phyloP scores from a whole-genome alignment of 2,329 filamentous ascomycete genomes.

The Biscogniauxia sp. region DNA sequence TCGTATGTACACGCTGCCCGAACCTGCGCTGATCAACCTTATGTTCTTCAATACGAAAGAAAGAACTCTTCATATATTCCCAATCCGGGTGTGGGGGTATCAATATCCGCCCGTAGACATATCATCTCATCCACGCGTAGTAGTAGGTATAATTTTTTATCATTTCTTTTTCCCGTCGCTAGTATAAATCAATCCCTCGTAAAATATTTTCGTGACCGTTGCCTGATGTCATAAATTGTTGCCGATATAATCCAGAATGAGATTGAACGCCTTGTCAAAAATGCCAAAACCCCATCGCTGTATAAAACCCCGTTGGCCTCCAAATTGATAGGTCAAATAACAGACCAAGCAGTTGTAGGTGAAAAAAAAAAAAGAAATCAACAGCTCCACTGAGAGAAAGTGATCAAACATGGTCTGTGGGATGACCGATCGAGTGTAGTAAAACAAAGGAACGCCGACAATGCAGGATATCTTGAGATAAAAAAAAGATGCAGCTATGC shows the following conservation, averaged over 20 bases:
- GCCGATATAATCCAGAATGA: constrained; percentile 18
- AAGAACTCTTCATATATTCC: not conserved
- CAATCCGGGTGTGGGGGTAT: not conserved
- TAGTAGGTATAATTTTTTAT: not conserved
- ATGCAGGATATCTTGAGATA: constrained; percentile 19
- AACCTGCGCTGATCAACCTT: not conserved
- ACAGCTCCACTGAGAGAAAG: constrained; percentile 11
- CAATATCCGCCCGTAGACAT: not conserved
- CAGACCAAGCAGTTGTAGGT: constrained; percentile 1
- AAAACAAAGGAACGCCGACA: constrained; percentile 16
- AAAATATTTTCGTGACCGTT: constrained; percentile 16
- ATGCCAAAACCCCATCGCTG: constrained; percentile 2
- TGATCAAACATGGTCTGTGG: not conserved
- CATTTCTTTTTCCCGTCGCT: not conserved
- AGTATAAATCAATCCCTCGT: not conserved
- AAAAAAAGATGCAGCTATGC: constrained; percentile 1
- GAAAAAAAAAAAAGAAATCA: constrained; percentile 8
- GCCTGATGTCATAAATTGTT: constrained; percentile 21
- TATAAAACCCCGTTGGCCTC: not conserved
- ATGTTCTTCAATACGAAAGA: not conserved
- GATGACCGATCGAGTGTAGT: constrained; percentile 7
- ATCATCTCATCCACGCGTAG: not conserved
- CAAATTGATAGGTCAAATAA: not conserved
- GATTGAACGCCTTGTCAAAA: constrained; percentile 8
- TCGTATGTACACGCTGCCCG: not conserved